phyloP scores from a whole-genome alignment of 768 basidiomycete genomes.

The Termitomyces sp. region DNA sequence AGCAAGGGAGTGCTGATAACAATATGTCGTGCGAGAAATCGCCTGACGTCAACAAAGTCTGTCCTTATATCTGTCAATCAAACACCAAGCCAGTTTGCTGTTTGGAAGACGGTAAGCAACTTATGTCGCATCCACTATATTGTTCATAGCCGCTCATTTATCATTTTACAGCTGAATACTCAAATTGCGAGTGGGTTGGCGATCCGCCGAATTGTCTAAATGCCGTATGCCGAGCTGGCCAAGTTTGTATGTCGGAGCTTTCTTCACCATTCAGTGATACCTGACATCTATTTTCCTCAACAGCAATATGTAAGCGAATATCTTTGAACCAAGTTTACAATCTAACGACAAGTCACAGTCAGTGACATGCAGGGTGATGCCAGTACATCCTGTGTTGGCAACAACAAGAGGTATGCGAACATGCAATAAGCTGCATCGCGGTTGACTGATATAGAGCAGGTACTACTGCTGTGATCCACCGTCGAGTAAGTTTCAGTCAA shows the following conservation, averaged over 20 bases:
- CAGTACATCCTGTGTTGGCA: not conserved
- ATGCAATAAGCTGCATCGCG: not conserved
- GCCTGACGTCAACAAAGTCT: not conserved
- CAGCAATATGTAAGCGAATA: not conserved
- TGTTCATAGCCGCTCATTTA: not conserved
- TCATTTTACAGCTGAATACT: not conserved
- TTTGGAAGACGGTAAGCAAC: not conserved
- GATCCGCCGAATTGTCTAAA: not conserved
- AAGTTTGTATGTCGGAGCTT: not conserved
- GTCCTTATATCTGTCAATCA: not conserved
- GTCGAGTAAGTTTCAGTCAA: not conserved
- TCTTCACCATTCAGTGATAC: not conserved
- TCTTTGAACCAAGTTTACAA: not conserved
- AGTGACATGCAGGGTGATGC: constrained; percentile 2
- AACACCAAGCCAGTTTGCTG: not conserved
- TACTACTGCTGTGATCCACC: constrained; percentile 1
- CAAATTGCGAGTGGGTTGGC: not conserved
- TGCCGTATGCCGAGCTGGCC: not conserved
- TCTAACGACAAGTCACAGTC: not conserved
- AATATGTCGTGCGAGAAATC: not conserved
- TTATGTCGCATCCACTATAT: not conserved
- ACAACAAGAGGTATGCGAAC: not conserved
- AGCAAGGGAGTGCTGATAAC: not conserved
- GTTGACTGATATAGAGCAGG: not conserved
- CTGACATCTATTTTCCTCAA: not conserved